These are phyloP conservation scores for Penicillium daleae DNA, from an alignment of 495 filamentous ascomycete genomes.

Conservation along the genomic window DNA sequence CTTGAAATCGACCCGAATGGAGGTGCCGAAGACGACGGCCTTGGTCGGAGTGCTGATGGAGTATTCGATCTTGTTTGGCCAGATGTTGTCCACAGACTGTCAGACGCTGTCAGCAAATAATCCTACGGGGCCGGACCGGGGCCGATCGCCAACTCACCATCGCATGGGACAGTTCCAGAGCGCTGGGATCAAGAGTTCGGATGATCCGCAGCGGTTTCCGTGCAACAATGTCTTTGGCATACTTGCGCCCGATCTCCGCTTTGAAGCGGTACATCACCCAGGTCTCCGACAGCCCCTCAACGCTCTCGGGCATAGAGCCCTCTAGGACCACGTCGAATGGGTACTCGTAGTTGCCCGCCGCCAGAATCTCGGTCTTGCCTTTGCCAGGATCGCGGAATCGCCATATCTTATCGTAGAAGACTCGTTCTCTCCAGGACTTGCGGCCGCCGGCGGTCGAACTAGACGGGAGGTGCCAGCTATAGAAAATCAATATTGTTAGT, in stretches of 20 bases:
- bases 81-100: conserved; percentile 85
- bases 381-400: conserved; percentile 54
- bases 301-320: conserved; percentile 78
- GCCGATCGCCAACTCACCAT: conserved; percentile 58
- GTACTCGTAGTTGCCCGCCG: conserved; percentile 86
- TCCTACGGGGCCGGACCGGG: background rate
- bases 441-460: conserved; percentile 48
- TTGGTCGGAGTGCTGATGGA: conserved; percentile 86
- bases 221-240: conserved; percentile 77
- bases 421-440: conserved; percentile 55
- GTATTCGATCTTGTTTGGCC: conserved; percentile 94
- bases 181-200: conserved; percentile 77
- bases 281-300: conserved; percentile 81
- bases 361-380: conserved; percentile 62
- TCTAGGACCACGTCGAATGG: conserved; percentile 80
- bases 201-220: conserved; percentile 85
- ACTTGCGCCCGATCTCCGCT: conserved; percentile 80
- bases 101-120: conserved; percentile 15
- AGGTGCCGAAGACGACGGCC: conserved; percentile 87
- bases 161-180: conserved; percentile 80
- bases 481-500: conserved; percentile 18
- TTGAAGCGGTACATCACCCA: conserved; percentile 88
- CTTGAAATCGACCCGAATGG: conserved; percentile 75
- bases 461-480: conserved; percentile 53
- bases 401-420: conserved; percentile 61